Percentiles rank a stretch among this genome's conserved stretches.
Conservation (phyloP, 179 eudicot species). For the Nepenthes alata region DNA sequence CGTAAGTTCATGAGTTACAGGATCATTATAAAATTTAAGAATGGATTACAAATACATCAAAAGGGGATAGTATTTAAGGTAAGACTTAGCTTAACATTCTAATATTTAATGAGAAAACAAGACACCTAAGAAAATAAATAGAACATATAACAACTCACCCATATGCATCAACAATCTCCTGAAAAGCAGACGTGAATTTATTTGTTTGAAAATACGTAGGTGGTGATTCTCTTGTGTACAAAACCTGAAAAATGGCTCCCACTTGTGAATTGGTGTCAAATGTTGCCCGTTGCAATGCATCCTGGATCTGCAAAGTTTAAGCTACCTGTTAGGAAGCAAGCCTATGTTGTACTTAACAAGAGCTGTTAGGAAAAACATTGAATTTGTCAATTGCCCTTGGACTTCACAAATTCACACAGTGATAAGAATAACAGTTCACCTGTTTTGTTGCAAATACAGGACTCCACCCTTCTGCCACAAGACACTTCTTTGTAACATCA, state of each 20-base stretch:
- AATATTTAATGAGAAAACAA: too few relatives aligned
- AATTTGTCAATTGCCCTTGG: not conserved
- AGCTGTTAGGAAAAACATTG: not conserved
- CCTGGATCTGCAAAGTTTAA: conserved; percentile 54
- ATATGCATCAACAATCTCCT: conserved; percentile 82
- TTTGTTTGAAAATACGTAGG: conserved; percentile 69
- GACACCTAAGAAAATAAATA: not conserved
- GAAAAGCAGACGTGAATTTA: conserved; percentile 61
- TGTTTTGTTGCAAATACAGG: conserved; percentile 43
- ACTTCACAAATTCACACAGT: not conserved
- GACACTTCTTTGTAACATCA: conserved; percentile 55
- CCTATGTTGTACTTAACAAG: not conserved
- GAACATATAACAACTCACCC: conserved; percentile 40
- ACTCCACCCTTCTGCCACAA: conserved; percentile 66
- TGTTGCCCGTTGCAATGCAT: conserved; percentile 52
- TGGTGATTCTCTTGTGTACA: conserved; percentile 65
- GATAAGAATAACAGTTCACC: conserved; percentile 13
- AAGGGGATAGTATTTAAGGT: too few relatives aligned
- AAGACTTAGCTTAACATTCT: too few relatives aligned
- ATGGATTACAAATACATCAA: too few relatives aligned
- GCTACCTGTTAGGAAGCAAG: not conserved
- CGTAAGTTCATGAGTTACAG: too few relatives aligned
- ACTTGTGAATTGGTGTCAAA: conserved; percentile 64
- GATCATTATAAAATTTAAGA: too few relatives aligned
- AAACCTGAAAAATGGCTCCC: conserved; percentile 61